A percentile compares a stretch with the other conserved stretches of the same genome.
Evolutionary conservation across 2,329 filamentous ascomycete species (phyloP).

Genomic region (Ophiocordyceps australis): DNA sequence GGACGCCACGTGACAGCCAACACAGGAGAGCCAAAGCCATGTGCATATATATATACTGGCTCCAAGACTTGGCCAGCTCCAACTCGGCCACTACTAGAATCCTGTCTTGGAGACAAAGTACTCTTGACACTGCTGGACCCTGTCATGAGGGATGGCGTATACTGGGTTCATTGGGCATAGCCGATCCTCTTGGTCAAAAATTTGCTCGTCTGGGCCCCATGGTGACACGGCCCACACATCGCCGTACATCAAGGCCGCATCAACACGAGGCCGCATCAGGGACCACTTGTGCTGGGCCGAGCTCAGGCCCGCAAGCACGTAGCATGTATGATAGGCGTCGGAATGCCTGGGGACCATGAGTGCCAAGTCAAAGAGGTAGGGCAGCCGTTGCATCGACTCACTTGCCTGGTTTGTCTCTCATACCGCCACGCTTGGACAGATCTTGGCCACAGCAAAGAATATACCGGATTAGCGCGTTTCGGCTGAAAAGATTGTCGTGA

Average conservation of each 20-base stretch:
- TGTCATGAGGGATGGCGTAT: slow-evolving; percentile 62
- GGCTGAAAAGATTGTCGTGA: slow-evolving; percentile 47
- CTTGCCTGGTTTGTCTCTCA: slow-evolving; percentile 89
- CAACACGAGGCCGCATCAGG: slow-evolving; percentile 16
- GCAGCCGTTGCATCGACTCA: slow-evolving; percentile 24
- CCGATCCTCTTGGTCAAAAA: slow-evolving; percentile 54
- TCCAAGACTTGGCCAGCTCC: too few relatives aligned
- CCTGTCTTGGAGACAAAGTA: slow-evolving; percentile 44
- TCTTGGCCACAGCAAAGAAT: slow-evolving; percentile 82
- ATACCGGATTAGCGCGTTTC: slow-evolving; percentile 73
- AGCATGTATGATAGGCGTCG: slow-evolving; percentile 87
- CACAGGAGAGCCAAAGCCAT: too few relatives aligned
- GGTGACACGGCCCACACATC: slow-evolving; percentile 28
- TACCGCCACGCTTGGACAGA: slow-evolving; percentile 48
- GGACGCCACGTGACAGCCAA: too few relatives aligned
- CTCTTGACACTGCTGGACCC: slow-evolving; percentile 42
- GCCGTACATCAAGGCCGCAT: slow-evolving; percentile 13
- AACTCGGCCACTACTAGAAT: too few relatives aligned
- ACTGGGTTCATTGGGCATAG: slow-evolving; percentile 63
- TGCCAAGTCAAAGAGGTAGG: background rate
- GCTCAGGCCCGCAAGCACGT: slow-evolving; percentile 74
- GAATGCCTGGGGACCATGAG: too few relatives aligned
- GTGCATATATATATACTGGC: too few relatives aligned
- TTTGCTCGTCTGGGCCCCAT: slow-evolving; percentile 34
- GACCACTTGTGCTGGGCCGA: slow-evolving; percentile 56